Evolutionary conservation across 768 basidiomycete species (phyloP).

Genomic region (Trametes gibbosa): DNA sequence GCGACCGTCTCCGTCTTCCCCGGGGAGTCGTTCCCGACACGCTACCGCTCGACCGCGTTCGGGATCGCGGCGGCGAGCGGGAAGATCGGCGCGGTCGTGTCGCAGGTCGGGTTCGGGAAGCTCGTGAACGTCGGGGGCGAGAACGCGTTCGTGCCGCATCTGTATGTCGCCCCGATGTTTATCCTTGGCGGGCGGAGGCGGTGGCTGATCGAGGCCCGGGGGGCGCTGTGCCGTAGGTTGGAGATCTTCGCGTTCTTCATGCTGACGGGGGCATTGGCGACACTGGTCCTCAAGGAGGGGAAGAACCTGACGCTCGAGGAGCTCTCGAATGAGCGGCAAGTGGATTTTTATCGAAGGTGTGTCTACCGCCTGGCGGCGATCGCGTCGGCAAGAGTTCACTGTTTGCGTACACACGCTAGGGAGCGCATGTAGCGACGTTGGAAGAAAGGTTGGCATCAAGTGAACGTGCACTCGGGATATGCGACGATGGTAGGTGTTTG

Average conservation of each 20-base stretch:
- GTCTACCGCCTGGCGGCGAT: neutral
- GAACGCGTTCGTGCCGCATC: constrained; percentile 31
- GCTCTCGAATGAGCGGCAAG: constrained; percentile 36
- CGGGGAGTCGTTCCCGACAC: constrained; percentile 45
- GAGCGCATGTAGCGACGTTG: neutral
- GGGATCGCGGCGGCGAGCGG: constrained; percentile 45
- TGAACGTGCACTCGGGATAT: too few species aligned
- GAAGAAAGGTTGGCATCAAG: too few species aligned
- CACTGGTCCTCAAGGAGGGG: constrained; percentile 44
- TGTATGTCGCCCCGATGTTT: constrained; percentile 26
- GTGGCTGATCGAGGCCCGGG: neutral
- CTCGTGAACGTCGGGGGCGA: constrained; percentile 36
- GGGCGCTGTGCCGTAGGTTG: constrained; percentile 25
- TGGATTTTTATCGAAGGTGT: constrained; percentile 29
- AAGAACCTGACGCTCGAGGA: constrained; percentile 34
- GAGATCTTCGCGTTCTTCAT: constrained; percentile 47
- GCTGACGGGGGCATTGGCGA: constrained; percentile 41
- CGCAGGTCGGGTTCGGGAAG: constrained; percentile 36
- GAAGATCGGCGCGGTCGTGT: constrained; percentile 44
- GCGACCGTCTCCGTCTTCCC: constrained; percentile 43
- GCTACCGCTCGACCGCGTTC: constrained; percentile 43
- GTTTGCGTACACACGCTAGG: neutral
- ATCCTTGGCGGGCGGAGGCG: neutral
- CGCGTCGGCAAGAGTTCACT: too few species aligned
- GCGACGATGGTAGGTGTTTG: too few species aligned